Evolutionary conservation across 768 basidiomycete genomes (phyloP).

Genomic region (Macrocybe gigantea): DNA sequence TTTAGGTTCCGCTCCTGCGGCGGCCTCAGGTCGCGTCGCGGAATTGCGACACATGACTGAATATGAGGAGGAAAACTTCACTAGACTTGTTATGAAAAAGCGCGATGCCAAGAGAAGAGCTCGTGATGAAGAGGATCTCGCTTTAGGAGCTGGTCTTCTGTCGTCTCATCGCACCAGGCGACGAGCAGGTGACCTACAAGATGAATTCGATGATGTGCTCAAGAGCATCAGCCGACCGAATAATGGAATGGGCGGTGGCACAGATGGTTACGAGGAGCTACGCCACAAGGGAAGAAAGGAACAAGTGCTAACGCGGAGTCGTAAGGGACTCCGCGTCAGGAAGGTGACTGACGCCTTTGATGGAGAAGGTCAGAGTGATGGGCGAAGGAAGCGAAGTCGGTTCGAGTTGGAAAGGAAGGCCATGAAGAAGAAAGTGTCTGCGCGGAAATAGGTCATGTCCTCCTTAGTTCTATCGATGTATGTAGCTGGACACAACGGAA

Average conservation of each 20-base stretch:
- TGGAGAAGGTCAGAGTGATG: conserved; percentile 11
- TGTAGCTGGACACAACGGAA: too few species aligned
- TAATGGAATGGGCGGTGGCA: conserved; percentile 26
- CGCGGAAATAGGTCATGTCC: too few species aligned
- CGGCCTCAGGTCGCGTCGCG: conserved; percentile 62
- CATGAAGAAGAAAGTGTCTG: conserved; percentile 25
- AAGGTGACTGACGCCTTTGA: conserved; percentile 20
- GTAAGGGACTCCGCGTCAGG: conserved; percentile 23
- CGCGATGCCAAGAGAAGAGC: conserved; percentile 66
- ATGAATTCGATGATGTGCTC: conserved; percentile 81
- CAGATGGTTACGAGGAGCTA: conserved; percentile 82
- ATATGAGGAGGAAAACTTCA: conserved; percentile 95
- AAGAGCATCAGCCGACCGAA: conserved; percentile 48
- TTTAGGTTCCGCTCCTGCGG: conserved; percentile 53
- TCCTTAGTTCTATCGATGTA: too few species aligned
- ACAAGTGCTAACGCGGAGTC: conserved; percentile 54
- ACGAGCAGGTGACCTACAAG: conserved; percentile 67
- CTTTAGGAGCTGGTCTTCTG: conserved; percentile 66
- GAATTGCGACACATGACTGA: conserved; percentile 77
- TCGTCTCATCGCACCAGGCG: conserved; percentile 43
- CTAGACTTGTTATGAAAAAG: conserved; percentile 86
- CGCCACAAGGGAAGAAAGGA: conserved; percentile 61
- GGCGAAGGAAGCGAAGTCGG: conserved; percentile 37
- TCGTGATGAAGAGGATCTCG: conserved; percentile 83
- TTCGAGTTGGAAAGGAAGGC: conserved; percentile 44